Evolutionary conservation across 768 basidiomycete genomes (phyloP).

Genomic region (Tricholoma bakamatsutake): DNA sequence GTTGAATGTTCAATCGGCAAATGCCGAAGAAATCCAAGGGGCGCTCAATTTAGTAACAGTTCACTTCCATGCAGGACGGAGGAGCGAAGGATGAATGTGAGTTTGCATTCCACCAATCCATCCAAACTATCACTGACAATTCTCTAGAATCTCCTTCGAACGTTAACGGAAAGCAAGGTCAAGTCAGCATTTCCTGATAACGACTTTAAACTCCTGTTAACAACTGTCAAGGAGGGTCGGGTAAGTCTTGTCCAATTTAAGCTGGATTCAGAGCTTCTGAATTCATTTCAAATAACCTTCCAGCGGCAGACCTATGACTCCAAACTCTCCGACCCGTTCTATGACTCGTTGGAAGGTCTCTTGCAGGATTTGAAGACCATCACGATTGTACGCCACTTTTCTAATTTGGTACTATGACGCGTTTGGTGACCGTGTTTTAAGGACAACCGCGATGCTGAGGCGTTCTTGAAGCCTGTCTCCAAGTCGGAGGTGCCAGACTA

Average conservation of each 20-base stretch:
- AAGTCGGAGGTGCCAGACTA: conserved; percentile 92
- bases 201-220: conserved; percentile 78
- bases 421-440: conserved; percentile 27
- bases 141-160: conserved; percentile 79
- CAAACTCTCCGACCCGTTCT: conserved; percentile 84
- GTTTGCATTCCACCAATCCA: conserved; percentile 22
- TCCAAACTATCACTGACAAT: conserved; percentile 9
- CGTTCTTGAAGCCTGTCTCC: conserved; percentile 90
- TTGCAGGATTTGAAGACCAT: conserved; percentile 78
- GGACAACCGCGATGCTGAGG: conserved; percentile 87
- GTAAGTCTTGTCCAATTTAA: conserved; percentile 44
- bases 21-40: neutral
- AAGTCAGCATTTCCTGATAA: conserved; percentile 52
- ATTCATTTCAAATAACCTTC: neutral
- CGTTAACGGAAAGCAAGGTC: conserved; percentile 73
- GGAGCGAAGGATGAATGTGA: conserved; percentile 40
- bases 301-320: conserved; percentile 48
- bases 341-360: conserved; percentile 88
- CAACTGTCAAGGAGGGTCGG: conserved; percentile 81
- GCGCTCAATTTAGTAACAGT: conserved; percentile 4
- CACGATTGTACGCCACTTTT: conserved; percentile 46
- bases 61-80: conserved; percentile 16
- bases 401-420: conserved; percentile 14
- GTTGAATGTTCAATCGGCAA: neutral
- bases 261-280: conserved; percentile 6